Evolutionary conservation across 805 yeast genomes (phyloP), one percentile per base, ranked within the genome.

Genomic region (Candida tallmaniae): DNA sequence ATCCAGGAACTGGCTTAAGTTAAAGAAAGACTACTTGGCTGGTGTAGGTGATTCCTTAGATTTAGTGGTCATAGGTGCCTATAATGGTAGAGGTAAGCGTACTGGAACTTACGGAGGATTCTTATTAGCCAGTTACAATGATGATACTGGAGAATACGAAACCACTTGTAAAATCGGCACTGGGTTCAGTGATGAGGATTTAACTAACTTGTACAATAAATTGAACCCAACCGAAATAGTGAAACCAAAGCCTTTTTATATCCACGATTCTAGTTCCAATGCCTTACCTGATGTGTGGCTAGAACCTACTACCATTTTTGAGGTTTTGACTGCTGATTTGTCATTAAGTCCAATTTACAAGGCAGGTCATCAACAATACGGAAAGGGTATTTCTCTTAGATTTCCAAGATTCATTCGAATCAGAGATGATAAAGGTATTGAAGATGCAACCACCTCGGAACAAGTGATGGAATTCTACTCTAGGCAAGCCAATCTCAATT

Each of bases 131-230:
- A 82, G 94, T 20, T 90, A 87, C 53, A 93, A 93, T 51, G 79
- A 78, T 36, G 96, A 90, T 38, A 75, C 87, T 0, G 97, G 94
- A 15, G 97, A 89, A 50, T 87, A 75, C 54, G 97, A 93, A 58
- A 84, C 97, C 0, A 82, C 95, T 27, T 93, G 98, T 64, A 93
- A 93, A 56, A 89, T 94, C 36, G 98, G 98, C 31, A 93, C 98
- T 0, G 98, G 98, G 0, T 93, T 93, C 52, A 76, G 88, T 26
- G 98, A 93, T 45, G 97, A 65, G 44, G 73, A 79, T 50, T 68
- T 93, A 38, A 76, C 76, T 23, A 60, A 60, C 18, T 56, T 93
- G 21, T 68, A 80, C 48, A 73, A 70, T 17, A 67, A 67, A 31
- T 68, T 93, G 38, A 76, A 80, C 27, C 80, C 85, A 3, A 77